phyloP scores from a whole-genome alignment of 2,329 filamentous ascomycete species.

The Neurospora sp. region DNA sequence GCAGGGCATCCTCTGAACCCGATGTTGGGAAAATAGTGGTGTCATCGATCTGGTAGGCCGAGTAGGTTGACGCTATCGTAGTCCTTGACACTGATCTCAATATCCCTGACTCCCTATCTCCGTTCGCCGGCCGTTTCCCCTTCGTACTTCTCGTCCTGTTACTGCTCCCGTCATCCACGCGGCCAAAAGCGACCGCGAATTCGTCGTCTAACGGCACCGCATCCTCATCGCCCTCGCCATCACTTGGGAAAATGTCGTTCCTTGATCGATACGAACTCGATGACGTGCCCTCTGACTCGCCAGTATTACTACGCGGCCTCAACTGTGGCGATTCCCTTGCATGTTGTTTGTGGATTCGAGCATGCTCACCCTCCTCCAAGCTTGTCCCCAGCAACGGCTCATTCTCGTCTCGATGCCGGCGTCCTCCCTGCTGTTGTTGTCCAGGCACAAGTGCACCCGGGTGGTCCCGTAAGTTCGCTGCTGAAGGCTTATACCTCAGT shows the following conservation, averaged over 20 bases:
- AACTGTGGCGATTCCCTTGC: conserved; percentile 17
- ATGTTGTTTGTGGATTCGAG: conserved; percentile 14
- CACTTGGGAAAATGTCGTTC: conserved; percentile 84
- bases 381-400: conserved; percentile 57
- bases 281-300: conserved; percentile 69
- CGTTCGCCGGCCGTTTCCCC: conserved; percentile 39
- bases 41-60: conserved; percentile 13
- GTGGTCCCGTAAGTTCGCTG: conserved; percentile 82
- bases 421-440: conserved; percentile 20
- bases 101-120: conserved; percentile 19
- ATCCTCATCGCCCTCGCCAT: conserved; percentile 78
- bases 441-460: conserved; percentile 40
- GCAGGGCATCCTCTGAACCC: conserved; percentile 4
- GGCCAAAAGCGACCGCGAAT: conserved; percentile 73
- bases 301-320: conserved; percentile 66
- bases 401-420: conserved; percentile 36
- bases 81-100: conserved; percentile 49
- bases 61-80: conserved; percentile 38
- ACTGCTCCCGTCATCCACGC: conserved; percentile 65
- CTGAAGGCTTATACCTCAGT: conserved; percentile 80
- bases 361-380: conserved; percentile 39
- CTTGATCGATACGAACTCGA: conserved; percentile 73
- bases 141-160: conserved; percentile 52
- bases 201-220: conserved; percentile 89
- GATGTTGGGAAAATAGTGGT: conserved; percentile 9